Evolutionary conservation across 257 asterid species (phyloP).

Genomic region (Parsonsia alboflavescens): DNA sequence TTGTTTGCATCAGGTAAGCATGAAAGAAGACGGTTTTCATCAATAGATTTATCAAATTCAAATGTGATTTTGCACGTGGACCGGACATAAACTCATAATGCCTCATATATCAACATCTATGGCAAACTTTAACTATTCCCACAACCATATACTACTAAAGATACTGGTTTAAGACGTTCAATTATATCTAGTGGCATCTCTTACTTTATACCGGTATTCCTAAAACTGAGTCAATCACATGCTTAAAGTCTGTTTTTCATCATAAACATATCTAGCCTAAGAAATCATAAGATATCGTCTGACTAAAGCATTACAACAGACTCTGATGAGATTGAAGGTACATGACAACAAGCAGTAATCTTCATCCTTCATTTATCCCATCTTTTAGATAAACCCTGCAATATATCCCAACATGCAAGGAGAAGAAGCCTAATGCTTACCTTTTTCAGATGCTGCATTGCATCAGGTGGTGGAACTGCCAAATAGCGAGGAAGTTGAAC

Average conservation of each 20-base stretch:
- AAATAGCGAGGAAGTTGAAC: constrained; percentile 79
- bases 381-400: background rate
- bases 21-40: background rate
- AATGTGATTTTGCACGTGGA: background rate
- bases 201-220: background rate
- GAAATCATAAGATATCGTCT: too few species aligned
- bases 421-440: constrained; percentile 19
- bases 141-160: background rate
- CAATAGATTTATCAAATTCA: background rate
- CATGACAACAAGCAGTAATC: background rate
- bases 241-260: background rate
- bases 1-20: constrained; percentile 3
- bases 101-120: background rate
- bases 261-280: background rate
- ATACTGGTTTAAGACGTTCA: background rate
- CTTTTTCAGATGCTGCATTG: constrained; percentile 64
- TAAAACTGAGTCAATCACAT: constrained; percentile 5
- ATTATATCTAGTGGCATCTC: too few species aligned
- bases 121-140: background rate
- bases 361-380: background rate
- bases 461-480: constrained; percentile 81
- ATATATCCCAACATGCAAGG: background rate
- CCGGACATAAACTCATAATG: background rate
- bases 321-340: background rate
- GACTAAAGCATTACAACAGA: background rate